Conservation (phyloP, 202 grass and related monocot genomes). For the Panicum virgatum region DNA sequence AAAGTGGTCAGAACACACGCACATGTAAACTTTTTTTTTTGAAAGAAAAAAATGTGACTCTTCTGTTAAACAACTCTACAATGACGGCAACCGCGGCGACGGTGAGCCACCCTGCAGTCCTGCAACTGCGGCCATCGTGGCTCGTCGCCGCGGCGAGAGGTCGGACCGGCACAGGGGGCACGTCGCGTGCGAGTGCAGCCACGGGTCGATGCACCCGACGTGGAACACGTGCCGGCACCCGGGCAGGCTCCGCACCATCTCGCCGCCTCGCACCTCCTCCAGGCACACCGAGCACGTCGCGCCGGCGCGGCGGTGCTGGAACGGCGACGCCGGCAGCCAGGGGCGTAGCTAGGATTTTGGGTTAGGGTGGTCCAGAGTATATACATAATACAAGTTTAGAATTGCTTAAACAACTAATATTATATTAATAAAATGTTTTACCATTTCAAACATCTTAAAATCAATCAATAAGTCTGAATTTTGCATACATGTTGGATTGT, state of each 20-base stretch:
- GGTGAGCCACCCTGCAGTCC: not conserved
- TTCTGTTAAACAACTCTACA: not conserved
- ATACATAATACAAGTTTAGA: too few species aligned
- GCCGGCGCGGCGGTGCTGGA: not conserved
- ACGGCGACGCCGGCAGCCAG: constrained; percentile 38
- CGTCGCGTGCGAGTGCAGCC: constrained; percentile 4
- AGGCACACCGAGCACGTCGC: constrained; percentile 40
- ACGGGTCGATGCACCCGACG: constrained; percentile 8
- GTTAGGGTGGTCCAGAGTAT: too few species aligned
- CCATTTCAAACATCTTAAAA: too few species aligned
- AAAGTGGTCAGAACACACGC: too few species aligned
- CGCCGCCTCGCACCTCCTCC: constrained; percentile 35
- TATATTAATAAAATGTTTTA: too few species aligned
- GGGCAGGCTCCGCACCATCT: constrained; percentile 38
- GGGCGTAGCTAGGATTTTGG: too few species aligned
- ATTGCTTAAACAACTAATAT: too few species aligned
- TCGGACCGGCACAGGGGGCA: constrained; percentile 14
- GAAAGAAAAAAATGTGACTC: too few species aligned
- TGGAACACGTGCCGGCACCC: constrained; percentile 8
- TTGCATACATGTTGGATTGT: too few species aligned
- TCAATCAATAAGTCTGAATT: too few species aligned
- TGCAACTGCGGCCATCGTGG: not conserved
- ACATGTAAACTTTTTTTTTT: too few species aligned
- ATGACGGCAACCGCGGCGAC: not conserved
- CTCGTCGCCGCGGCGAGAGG: not conserved